Percentiles rank a stretch among this genome's conserved stretches.
Conservation (phyloP, 2,329 filamentous ascomycete species). For the Scytalidium sp. region DNA sequence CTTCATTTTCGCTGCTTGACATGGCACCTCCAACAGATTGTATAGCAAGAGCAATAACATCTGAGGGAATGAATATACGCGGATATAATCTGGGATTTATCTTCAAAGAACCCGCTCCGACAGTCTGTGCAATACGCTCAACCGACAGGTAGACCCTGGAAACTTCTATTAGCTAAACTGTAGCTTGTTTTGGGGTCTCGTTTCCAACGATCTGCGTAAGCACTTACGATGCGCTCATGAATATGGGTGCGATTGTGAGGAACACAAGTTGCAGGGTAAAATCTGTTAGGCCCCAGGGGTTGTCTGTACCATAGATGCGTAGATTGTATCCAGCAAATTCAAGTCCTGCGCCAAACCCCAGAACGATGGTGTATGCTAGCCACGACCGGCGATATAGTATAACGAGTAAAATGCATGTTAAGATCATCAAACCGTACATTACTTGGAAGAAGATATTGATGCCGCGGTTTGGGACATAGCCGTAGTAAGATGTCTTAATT, state of each 20-base stretch:
- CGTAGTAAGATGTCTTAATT: not conserved
- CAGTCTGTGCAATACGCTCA: not conserved
- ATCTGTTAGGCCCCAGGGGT: not conserved
- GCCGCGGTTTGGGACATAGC: not conserved
- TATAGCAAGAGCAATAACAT: constrained; percentile 54
- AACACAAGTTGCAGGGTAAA: not conserved
- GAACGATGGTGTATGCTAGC: not conserved
- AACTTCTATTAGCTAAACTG: not conserved
- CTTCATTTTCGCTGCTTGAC: constrained; percentile 41
- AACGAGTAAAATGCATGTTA: not conserved
- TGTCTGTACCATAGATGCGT: not conserved
- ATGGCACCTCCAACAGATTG: constrained; percentile 56
- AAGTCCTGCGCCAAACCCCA: not conserved
- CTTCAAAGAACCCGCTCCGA: not conserved
- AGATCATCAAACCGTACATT: not conserved
- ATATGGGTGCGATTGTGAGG: not conserved
- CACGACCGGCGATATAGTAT: not conserved
- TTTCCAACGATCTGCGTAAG: too few species aligned
- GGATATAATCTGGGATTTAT: constrained; percentile 43
- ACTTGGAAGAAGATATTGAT: not conserved
- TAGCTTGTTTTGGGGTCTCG: too few species aligned
- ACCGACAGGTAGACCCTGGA: not conserved
- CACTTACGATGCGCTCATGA: not conserved
- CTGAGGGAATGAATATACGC: constrained; percentile 41
- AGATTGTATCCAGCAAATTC: not conserved